Conservation (phyloP, 179 eudicot genomes). For the Gypsophila paniculata region DNA sequence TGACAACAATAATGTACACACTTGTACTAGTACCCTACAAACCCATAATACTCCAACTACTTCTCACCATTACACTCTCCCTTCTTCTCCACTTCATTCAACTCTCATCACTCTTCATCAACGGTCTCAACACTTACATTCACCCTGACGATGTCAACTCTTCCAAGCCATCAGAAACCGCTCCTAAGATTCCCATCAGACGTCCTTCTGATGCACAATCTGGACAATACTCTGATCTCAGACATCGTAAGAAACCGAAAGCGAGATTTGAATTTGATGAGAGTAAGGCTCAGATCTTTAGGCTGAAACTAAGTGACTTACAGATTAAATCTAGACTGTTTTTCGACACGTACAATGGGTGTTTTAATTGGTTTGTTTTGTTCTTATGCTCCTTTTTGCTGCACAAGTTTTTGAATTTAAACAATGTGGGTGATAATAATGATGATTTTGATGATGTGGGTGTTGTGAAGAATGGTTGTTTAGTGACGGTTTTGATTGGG, state of each 20-base stretch:
- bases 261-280: conserved; percentile 83
- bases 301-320: conserved; percentile 69
- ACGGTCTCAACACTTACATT: conserved; percentile 81
- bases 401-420: conserved; percentile 39
- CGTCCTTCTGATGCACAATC: conserved; percentile 42
- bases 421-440: too few species aligned
- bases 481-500: conserved; percentile 55
- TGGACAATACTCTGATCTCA: conserved; percentile 41
- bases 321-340: conserved; percentile 61
- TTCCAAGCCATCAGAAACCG: conserved; percentile 29
- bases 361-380: conserved; percentile 45
- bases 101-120: conserved; percentile 60
- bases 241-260: conserved; percentile 60
- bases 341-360: conserved; percentile 45
- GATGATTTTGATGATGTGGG: conserved; percentile 33
- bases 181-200: conserved; percentile 61
- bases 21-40: conserved; percentile 28
- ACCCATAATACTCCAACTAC: conserved; percentile 53
- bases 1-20: conserved; percentile 19
- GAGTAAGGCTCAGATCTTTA: conserved; percentile 92
- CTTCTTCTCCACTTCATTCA: conserved; percentile 50
- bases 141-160: conserved; percentile 90
- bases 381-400: conserved; percentile 41
- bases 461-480: conserved; percentile 49
- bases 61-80: conserved; percentile 47